Conservation (phyloP, 345 rosid species). For the Populus deltoides region DNA sequence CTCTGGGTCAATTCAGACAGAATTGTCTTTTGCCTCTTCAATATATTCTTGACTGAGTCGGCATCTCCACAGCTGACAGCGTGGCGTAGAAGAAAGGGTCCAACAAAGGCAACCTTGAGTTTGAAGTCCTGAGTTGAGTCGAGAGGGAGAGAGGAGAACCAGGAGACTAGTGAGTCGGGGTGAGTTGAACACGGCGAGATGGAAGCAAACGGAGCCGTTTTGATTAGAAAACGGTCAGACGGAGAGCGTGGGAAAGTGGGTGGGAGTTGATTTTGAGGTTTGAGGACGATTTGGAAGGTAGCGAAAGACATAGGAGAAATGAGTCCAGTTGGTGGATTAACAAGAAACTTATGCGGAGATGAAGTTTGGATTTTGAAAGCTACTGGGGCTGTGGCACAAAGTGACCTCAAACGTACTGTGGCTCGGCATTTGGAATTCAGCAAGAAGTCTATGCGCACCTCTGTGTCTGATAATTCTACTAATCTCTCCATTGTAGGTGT, state of each 20-base stretch:
- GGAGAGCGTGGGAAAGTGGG: constrained; percentile 56
- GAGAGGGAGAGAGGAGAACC: constrained; percentile 27
- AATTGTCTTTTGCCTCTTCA: constrained; percentile 43
- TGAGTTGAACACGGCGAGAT: background rate
- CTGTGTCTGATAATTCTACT: constrained; percentile 36
- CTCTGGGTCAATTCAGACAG: constrained; percentile 24
- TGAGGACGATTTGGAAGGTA: constrained; percentile 53
- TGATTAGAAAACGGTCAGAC: constrained; percentile 55
- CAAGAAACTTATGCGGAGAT: constrained; percentile 57
- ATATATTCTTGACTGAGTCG: constrained; percentile 36
- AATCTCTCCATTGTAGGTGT: constrained; percentile 26
- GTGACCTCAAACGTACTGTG: constrained; percentile 41
- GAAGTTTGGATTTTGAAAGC: constrained; percentile 69
- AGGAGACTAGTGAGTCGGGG: constrained; percentile 25
- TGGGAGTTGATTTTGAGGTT: constrained; percentile 47
- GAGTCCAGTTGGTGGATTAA: constrained; percentile 53
- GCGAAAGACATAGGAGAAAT: constrained; percentile 41
- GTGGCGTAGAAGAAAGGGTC: constrained; percentile 49
- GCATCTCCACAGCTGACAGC: constrained; percentile 42
- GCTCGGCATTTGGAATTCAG: constrained; percentile 52
- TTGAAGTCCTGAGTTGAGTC: constrained; percentile 39
- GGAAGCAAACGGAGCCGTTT: constrained; percentile 21
- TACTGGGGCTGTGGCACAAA: constrained; percentile 33
- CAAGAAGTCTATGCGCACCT: constrained; percentile 44
- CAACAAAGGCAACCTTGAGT: constrained; percentile 59